These are phyloP conservation scores for Gigaspora rosea DNA, from an alignment of 192 early-diverging fungal species.

Conservation along the genomic window DNA sequence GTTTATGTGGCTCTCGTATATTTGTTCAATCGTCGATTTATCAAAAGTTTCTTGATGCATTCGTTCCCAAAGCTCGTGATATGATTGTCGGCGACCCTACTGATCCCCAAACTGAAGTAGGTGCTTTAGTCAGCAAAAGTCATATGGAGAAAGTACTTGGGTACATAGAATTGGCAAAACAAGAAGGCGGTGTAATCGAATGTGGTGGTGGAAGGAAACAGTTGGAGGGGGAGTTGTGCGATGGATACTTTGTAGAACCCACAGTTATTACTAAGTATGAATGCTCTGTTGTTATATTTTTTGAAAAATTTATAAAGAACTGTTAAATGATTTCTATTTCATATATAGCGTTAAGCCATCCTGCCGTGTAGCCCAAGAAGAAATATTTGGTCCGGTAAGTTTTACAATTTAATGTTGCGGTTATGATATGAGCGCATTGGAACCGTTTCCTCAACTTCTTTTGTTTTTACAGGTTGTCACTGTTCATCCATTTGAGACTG, in stretches of 20 bases:
- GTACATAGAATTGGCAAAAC: constrained; percentile 65
- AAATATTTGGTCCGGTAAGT: constrained; percentile 78
- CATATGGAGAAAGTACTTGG: constrained; percentile 71
- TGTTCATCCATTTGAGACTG: constrained; percentile 69
- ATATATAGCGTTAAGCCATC: constrained; percentile 38
- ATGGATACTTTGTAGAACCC: constrained; percentile 73
- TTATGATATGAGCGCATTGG: not conserved
- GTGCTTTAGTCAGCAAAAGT: constrained; percentile 63
- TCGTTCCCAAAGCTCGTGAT: constrained; percentile 46
- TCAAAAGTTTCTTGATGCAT: constrained; percentile 55
- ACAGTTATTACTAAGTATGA: constrained; percentile 67
- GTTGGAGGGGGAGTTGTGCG: constrained; percentile 45
- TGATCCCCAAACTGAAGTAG: constrained; percentile 54
- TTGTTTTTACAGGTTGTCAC: constrained; percentile 50
- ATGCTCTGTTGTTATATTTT: not conserved
- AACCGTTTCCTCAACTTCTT: too few species aligned
- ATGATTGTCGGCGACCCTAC: constrained; percentile 67
- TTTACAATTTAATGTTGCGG: not conserved
- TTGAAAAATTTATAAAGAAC: not conserved
- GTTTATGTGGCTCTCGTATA: constrained; percentile 69
- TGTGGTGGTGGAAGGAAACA: constrained; percentile 49
- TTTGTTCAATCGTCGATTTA: constrained; percentile 69
- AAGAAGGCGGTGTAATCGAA: constrained; percentile 62
- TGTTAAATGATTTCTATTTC: not conserved
- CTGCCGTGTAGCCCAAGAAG: constrained; percentile 61